Percentiles rank a stretch among this genome's conserved stretches.
phyloP scores from a whole-genome alignment of 306 rosid genomes.

The Senna tora region DNA sequence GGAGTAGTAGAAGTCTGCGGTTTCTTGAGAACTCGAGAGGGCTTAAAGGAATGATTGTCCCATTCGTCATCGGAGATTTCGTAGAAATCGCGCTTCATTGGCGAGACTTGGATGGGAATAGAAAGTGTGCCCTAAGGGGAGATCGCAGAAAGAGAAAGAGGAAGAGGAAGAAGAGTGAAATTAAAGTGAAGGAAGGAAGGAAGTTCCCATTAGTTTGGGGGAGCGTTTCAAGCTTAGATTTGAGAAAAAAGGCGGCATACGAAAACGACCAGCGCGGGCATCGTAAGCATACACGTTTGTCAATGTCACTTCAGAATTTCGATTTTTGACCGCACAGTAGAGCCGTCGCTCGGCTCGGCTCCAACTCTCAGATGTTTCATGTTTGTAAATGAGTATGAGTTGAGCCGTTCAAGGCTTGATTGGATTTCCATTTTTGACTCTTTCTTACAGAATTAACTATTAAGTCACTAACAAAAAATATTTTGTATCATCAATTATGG shows the following conservation, averaged over 20 bases:
- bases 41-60: conserved; percentile 83
- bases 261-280: conserved; percentile 35
- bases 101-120: background rate
- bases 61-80: conserved; percentile 98
- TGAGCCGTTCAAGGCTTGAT: no score
- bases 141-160: background rate
- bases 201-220: background rate
- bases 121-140: conserved; percentile 33
- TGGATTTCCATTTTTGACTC: no score
- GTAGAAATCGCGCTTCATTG: conserved; percentile 80
- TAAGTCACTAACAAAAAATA: no score
- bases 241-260: background rate
- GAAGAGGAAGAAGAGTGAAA: background rate
- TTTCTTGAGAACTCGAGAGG: conserved; percentile 70
- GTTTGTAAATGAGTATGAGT: no score
- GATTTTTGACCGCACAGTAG: no score
- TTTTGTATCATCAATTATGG: no score
- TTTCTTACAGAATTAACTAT: no score
- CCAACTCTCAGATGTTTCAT: no score
- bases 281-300: background rate
- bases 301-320: no score
- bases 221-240: conserved; percentile 4
- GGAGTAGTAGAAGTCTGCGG: conserved; percentile 55
- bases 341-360: no score
- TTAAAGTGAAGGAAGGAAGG: background rate